Evolutionary conservation across 768 basidiomycete genomes (phyloP), one percentile per base, ranked within the genome.

Genomic region (Sarcodon aspratus): DNA sequence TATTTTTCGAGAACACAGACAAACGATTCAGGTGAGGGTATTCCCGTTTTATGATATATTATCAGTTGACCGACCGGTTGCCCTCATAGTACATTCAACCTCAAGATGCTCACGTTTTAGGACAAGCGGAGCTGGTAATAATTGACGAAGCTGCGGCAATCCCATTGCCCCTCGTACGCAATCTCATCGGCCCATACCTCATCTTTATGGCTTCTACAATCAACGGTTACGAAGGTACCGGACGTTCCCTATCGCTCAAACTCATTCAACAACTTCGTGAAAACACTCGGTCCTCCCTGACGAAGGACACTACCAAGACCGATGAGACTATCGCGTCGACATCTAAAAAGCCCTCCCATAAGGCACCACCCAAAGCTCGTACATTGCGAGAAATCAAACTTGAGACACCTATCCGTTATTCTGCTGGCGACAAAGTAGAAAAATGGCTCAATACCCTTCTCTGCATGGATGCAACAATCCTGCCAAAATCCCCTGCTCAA

Each of bases 131-230:
- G 58, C 76, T 99, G 7, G 83, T 99, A 54, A 85, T 99, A 57
- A 95, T 99, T 54, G 96, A 99, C 58, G 96, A 99, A 66, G 95
- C 95, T 7, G 96, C 96, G 8, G 96, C 96, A 15, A 98, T 98
- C 47, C 96, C 96, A 1, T 78, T 98, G 13, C 93, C 95, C 2
- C 82, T 99, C 34, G 95, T 99, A 13, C 82, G 87, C 49, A 90
- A 91, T 57, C 85, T 99, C 53, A 81, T 99, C 48, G 96, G 96
- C 0, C 85, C 85, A 1, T 98, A 98, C 67, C 86, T 98, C 34
- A 93, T 98, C 46, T 98, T 98, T 73, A 84, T 98, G 74, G 90
- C 96, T 1, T 96, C 93, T n/a, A 99, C 96, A 1, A 93, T 99
- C 68, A 98, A 97, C 62, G 96, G 96, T 36, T 99, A 99, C 65